Evolutionary conservation across 2,329 filamentous ascomycete species (phyloP), one percentile per base, ranked within the genome.

Genomic region (Diplodia mutila): DNA sequence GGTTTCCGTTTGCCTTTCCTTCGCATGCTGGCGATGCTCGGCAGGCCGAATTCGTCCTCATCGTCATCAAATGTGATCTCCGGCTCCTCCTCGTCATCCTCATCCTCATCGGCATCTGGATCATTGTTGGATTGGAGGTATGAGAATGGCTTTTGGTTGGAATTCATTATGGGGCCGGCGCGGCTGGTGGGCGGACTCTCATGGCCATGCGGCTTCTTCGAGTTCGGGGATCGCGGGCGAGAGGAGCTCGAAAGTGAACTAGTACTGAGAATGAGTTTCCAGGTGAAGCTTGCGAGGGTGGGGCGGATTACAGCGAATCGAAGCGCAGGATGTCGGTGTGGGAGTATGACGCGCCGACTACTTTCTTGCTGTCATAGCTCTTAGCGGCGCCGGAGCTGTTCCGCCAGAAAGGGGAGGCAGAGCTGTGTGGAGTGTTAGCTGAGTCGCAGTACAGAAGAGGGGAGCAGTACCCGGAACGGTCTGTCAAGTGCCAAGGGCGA

Each of bases 251-350:
- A 67, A 14, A 67, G 49, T 25, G 66, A 67, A 18, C 66, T 67
- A 32, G 18, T 18, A 27, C 18, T 21, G 4, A 42, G 21, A 39
- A 25, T 67, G 66, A 67, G 66, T 39, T 32, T 54, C 39, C 55
- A 65, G 57, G 55, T 42, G 49, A 61, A 3, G 53, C 7, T 8
- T 34, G 18, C n/a, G 37, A 39, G 27, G 27, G 48, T 34, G 49
- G 37, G 23, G 52, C 42, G 37, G 79, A 86, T 72, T 86, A 95
- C 92, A 94, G 74, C 32, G 89, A 87, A 75, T 93, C 92, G 75
- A 94, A 91, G 80, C 94, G 97, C 73, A 97, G 85, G 76, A 97
- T 92, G 81, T 98, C 94, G 32, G 94, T 92, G 80, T 99, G 95
- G 16, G 95, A 98, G 78, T 99, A 99, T 54, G 94, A 91, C 67